Evolutionary conservation across 169 alveolate species (phyloP).

Genomic region (Theileria annulata): DNA sequence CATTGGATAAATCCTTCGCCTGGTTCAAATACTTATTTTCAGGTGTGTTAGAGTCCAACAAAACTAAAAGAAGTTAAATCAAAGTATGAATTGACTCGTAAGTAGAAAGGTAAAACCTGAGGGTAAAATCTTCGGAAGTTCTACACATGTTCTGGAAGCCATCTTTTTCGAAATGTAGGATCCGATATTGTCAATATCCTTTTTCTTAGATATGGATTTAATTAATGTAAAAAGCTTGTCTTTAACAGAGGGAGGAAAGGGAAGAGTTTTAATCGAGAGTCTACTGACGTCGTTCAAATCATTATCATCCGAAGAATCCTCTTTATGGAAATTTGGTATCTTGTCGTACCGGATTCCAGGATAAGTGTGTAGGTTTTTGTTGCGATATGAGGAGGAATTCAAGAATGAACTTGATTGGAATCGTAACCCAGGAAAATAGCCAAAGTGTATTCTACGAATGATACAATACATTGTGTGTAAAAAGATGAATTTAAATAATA

Average conservation of each 20-base stretch:
- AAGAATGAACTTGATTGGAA: neutral
- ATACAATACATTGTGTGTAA: neutral
- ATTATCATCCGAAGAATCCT: slow-evolving; percentile 16
- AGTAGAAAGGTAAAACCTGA: slow-evolving; percentile 64
- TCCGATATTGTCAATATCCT: slow-evolving; percentile 80
- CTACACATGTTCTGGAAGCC: slow-evolving; percentile 79
- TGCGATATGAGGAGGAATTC: neutral
- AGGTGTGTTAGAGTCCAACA: slow-evolving; percentile 34
- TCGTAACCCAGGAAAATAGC: neutral
- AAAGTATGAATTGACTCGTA: slow-evolving; percentile 10
- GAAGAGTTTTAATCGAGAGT: slow-evolving; percentile 53
- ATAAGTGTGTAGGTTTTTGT: neutral
- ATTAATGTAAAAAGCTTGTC: slow-evolving; percentile 66
- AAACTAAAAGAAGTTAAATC: slow-evolving; percentile 7
- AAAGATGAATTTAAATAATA: neutral
- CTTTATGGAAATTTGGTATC: slow-evolving; percentile 28
- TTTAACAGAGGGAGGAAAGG: slow-evolving; percentile 71
- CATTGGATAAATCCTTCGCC: slow-evolving; percentile 40
- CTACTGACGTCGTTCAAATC: slow-evolving; percentile 57
- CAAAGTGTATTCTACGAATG: neutral
- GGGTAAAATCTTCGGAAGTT: slow-evolving; percentile 80
- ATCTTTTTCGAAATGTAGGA: slow-evolving; percentile 64
- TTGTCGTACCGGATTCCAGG: slow-evolving; percentile 62
- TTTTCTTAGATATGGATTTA: slow-evolving; percentile 71
- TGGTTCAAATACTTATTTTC: slow-evolving; percentile 20